Conservation (phyloP, 768 basidiomycete genomes). For the Leccinum uliginosum region DNA sequence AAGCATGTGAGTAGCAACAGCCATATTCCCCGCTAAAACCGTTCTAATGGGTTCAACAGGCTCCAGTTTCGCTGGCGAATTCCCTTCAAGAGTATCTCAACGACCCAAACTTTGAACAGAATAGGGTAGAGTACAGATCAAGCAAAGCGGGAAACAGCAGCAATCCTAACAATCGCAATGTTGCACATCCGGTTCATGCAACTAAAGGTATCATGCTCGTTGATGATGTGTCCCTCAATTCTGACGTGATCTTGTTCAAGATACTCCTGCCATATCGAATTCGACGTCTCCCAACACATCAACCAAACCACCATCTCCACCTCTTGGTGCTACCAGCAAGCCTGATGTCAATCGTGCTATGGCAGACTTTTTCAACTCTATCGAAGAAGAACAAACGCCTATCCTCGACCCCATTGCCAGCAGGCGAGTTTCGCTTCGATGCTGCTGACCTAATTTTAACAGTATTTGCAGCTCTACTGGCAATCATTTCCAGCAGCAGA, state of each 20-base stretch:
- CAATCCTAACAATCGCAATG: conserved; percentile 11
- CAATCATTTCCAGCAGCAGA: conserved; percentile 54
- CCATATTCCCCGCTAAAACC: neutral
- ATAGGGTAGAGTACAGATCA: conserved; percentile 85
- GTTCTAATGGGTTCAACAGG: conserved; percentile 43
- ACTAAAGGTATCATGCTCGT: conserved; percentile 14
- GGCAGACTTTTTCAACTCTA: conserved; percentile 84
- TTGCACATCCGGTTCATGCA: conserved; percentile 6
- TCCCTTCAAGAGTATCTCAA: conserved; percentile 94
- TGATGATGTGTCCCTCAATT: neutral
- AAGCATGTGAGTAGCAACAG: conserved; percentile 61
- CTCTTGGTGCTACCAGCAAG: conserved; percentile 27
- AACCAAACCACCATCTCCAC: conserved; percentile 23
- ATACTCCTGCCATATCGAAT: conserved; percentile 15
- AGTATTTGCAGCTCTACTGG: conserved; percentile 38
- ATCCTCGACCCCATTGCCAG: conserved; percentile 63
- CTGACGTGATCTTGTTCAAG: conserved; percentile 9
- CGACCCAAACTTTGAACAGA: conserved; percentile 96
- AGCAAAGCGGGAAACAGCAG: conserved; percentile 66
- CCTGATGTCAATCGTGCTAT: conserved; percentile 44
- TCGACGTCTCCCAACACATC: conserved; percentile 16
- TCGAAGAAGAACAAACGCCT: conserved; percentile 76
- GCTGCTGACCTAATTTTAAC: conserved; percentile 7
- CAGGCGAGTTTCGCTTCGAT: conserved; percentile 32
- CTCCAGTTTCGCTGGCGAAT: conserved; percentile 90